Evolutionary conservation across 495 filamentous ascomycete genomes (phyloP).

Genomic region (Aspergillus ellipticus): DNA sequence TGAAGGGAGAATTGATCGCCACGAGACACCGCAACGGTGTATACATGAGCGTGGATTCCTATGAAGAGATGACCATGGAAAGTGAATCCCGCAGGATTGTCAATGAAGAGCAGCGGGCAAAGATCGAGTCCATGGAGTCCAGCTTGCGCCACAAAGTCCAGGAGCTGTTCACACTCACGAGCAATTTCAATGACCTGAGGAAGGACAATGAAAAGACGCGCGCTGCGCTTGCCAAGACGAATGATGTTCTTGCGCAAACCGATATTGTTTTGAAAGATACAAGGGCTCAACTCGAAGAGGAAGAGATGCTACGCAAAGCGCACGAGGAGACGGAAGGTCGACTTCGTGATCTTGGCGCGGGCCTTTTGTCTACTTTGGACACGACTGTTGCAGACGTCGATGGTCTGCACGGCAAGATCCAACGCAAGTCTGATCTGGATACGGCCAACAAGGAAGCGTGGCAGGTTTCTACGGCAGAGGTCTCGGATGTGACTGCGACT

Average conservation of each 20-base stretch:
- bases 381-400: conserved; percentile 75
- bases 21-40: conserved; percentile 93
- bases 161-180: conserved; percentile 80
- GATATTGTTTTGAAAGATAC: conserved; percentile 76
- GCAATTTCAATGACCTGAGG: conserved; percentile 78
- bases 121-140: conserved; percentile 87
- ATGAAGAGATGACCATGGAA: conserved; percentile 81
- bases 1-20: conserved; percentile 89
- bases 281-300: conserved; percentile 70
- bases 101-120: conserved; percentile 85
- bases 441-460: conserved; percentile 71
- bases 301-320: conserved; percentile 73
- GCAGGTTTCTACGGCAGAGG: conserved; percentile 69
- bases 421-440: conserved; percentile 80
- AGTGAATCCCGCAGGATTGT: conserved; percentile 91
- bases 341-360: conserved; percentile 65
- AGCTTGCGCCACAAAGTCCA: conserved; percentile 88
- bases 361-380: conserved; percentile 70
- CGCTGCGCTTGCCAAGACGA: conserved; percentile 68
- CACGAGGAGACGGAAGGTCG: conserved; percentile 81
- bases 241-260: conserved; percentile 77
- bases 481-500: conserved; percentile 66
- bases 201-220: conserved; percentile 79
- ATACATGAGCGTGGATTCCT: conserved; percentile 79
- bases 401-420: conserved; percentile 76